Evolutionary conservation across 306 rosid genomes (phyloP).

Genomic region (Pueraria montana): DNA sequence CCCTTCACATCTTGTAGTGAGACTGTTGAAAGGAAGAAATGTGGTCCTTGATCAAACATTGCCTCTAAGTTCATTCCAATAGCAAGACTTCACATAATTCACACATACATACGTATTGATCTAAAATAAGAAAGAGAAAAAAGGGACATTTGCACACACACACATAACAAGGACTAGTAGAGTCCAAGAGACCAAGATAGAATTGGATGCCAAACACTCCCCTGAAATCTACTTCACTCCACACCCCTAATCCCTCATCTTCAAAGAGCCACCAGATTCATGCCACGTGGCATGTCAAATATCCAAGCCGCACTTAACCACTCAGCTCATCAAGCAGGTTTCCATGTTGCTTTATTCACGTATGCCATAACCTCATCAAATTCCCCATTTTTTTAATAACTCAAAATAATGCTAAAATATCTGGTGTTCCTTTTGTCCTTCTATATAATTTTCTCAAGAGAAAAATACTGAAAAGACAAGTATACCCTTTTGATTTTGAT

Average conservation of each 20-base stretch:
- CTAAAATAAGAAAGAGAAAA: background rate
- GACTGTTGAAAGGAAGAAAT: constrained; percentile 36
- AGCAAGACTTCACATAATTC: constrained; percentile 11
- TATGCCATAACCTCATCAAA: constrained; percentile 56
- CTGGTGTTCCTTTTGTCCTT: constrained; percentile 1
- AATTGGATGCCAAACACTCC: constrained; percentile 56
- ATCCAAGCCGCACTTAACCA: constrained; percentile 69
- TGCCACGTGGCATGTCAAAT: constrained; percentile 78
- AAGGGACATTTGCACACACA: constrained; percentile 15
- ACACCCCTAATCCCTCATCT: constrained; percentile 88
- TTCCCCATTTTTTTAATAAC: constrained; percentile 47
- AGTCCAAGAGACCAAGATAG: constrained; percentile 59
- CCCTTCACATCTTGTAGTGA: constrained; percentile 33
- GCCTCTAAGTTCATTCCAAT: constrained; percentile 17
- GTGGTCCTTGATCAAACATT: constrained; percentile 54
- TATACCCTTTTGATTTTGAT: constrained; percentile 51
- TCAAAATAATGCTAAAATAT: constrained; percentile 40
- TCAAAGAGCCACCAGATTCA: constrained; percentile 64
- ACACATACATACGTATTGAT: constrained; percentile 1
- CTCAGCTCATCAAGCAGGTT: constrained; percentile 43
- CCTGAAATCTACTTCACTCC: constrained; percentile 67
- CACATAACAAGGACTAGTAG: background rate
- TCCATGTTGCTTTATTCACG: constrained; percentile 54
- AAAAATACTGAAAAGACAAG: constrained; percentile 40
- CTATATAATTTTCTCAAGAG: background rate